Evolutionary conservation across 2,329 filamentous ascomycete genomes (phyloP), one percentile per base, ranked within the genome.

Genomic region (Talaromyces sp.): DNA sequence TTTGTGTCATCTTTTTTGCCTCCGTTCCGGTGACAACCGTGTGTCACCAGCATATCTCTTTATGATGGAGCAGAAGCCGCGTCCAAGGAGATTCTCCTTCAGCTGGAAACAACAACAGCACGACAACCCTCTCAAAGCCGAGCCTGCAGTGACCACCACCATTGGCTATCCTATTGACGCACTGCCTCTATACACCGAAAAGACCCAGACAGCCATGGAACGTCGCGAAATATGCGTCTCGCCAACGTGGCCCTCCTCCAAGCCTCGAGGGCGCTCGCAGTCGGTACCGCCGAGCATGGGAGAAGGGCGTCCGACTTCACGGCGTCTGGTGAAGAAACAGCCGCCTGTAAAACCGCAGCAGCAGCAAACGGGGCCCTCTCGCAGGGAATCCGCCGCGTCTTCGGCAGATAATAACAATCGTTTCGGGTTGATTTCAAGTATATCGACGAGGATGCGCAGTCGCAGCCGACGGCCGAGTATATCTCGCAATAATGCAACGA

Each of bases 311-410:
- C 66, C 67, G 46, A 64, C 64, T 17, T 62, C 70, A 32, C 71
- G 70, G 2, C 72, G 73, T 32, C 64, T 75, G 17, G 70, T 68
- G 17, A 75, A 75, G 60, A 75, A 73, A 60, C 71, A 73, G 50
- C 71, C 43, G 11, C 43, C 72, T 0, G 51, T 70, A 4, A 63
- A 62, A 71, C 61, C 58, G 17, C 35, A 38, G 13, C 35, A 38
- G 14, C 17, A n/a, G 10, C 32, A 17, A n/a, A n/a, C n/a, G n/a
- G n/a, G n/a, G n/a, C n/a, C n/a, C 14, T 69, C 69, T 29, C 70
- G 66, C 32, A 67, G 73, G 60, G 68, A 67, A 26, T 70, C 72
- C 11, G 75, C 71, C 56, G 65, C 66, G 14, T 66, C 67, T 58
- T 64, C 66, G n/a, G 69, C 65, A n/a, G 68, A 70, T 19, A 65